phyloP scores from a whole-genome alignment of 2,329 filamentous ascomycete genomes.

The Fusarium sp. region DNA sequence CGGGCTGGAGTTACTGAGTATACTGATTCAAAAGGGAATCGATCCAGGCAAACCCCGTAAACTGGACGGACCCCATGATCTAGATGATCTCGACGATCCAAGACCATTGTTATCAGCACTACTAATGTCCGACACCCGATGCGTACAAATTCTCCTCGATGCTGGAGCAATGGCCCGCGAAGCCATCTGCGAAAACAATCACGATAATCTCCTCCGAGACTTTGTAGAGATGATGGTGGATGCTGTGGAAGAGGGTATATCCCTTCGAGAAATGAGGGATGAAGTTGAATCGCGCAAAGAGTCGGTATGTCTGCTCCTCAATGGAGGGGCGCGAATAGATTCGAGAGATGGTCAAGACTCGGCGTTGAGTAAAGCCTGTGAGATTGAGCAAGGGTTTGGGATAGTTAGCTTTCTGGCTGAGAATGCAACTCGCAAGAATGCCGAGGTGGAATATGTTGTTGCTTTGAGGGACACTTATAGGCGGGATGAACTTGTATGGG shows the following conservation, averaged over 20 bases:
- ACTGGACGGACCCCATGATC: background rate
- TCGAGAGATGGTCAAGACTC: background rate
- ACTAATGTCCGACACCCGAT: background rate
- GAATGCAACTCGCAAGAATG: background rate
- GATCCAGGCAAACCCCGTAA: background rate
- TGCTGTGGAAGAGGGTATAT: rapidly evolving
- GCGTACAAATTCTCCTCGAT: background rate
- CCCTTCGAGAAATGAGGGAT: too few species aligned
- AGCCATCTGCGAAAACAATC: rapidly evolving
- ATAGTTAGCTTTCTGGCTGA: background rate
- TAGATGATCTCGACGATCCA: rapidly evolving
- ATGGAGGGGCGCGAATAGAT: background rate
- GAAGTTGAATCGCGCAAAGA: background rate
- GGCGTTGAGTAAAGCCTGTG: background rate
- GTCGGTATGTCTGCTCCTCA: background rate
- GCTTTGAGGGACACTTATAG: background rate
- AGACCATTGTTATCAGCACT: background rate
- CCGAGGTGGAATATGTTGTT: background rate
- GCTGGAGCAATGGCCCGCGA: background rate
- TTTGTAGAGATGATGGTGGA: background rate
- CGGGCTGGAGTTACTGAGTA: background rate
- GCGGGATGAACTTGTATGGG: background rate
- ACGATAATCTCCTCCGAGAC: background rate
- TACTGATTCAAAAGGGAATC: background rate
- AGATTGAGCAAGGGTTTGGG: background rate